Base-by-base conservation (phyloP, 352 stramenopile species). In the Phytophthora fragariaefolia region DNA sequence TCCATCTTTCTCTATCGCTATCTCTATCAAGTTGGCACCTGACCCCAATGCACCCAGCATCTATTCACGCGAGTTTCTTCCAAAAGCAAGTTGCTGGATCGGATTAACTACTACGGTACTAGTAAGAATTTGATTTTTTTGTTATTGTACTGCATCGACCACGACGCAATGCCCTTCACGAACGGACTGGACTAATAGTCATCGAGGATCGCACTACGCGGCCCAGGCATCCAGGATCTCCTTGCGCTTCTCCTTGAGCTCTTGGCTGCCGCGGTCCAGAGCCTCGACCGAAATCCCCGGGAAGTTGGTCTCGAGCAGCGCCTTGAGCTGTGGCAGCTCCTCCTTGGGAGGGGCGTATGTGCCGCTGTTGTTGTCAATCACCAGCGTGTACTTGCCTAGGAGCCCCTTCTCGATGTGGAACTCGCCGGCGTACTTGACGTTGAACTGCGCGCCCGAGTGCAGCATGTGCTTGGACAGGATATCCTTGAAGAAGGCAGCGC, bases 381-480 rank as follows among this genome's bases (percentile, higher is more conserved):
- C 26, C 9, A 79, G 32, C 36, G 73, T 75, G 53, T 40, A 47
- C 15, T 68, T 46, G 10, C 62, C 66, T 1, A 58, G 36, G n/a
- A 18, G 20, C 0, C 22, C 40, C 53, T 73, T 58, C 26, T 79
- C 57, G 28, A 79, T 63, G 53, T 63, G 66, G 52, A 79, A 79
- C 36, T 79, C 71, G 4, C 66, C 71, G 0, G 71, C 66, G 26
- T 74, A 77, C 43, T 71, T 77, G 56, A 79, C 71, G 10, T 55
- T 64, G 22, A 76, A 69, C 26, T 47, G 30, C 6, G 66, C 66
- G 5, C 67, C 54, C 0, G 66, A 76, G 30, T 79, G 71, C 47
- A 79, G 55, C 71, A 79, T 76, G 67, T 79, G 71, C 58, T 75
- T 75, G 47, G 71, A 79, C 42, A 79, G 43, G 27, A 79, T 79